Percentiles rank a stretch among this genome's conserved stretches.
Conservation (phyloP, 2,329 filamentous ascomycete species). For the Fusarium tupiense region DNA sequence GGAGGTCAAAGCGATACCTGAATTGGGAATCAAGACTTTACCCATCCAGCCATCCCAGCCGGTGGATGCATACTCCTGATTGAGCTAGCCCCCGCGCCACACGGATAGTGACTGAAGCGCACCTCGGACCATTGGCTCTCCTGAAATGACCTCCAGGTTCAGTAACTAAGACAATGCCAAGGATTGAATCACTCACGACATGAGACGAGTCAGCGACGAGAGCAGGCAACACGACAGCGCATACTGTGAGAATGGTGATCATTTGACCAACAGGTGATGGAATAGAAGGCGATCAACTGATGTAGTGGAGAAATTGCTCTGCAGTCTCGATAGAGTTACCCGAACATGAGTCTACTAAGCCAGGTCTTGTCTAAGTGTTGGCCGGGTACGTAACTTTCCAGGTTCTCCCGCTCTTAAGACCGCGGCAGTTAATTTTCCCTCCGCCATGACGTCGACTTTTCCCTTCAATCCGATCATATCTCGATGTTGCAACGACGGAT, state of each 20-base stretch:
- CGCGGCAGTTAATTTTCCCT: conserved; percentile 15
- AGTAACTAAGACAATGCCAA: conserved; percentile 16
- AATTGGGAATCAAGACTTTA: conserved; percentile 3
- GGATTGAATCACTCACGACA: background rate
- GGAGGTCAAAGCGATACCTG: background rate
- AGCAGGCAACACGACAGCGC: background rate
- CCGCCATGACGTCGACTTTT: conserved; percentile 22
- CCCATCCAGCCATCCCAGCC: conserved; percentile 11
- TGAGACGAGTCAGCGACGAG: conserved; percentile 14
- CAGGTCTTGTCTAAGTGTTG: background rate
- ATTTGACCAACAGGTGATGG: background rate
- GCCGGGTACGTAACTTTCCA: background rate
- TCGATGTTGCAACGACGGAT: conserved; percentile 1
- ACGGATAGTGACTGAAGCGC: conserved; percentile 15
- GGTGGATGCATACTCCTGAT: conserved; percentile 14
- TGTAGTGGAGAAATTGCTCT: background rate
- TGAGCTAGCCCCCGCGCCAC: conserved; percentile 33
- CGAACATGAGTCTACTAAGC: background rate
- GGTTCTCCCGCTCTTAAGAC: conserved; percentile 9
- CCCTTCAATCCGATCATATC: conserved; percentile 3
- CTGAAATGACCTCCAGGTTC: conserved; percentile 30
- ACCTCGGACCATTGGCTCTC: conserved; percentile 29
- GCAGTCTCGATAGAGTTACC: background rate
- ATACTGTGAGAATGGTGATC: background rate
- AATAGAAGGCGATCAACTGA: background rate